Evolutionary conservation across 1,284 basidiomycete species (phyloP).

Genomic region (Salmacisia buchloeana): DNA sequence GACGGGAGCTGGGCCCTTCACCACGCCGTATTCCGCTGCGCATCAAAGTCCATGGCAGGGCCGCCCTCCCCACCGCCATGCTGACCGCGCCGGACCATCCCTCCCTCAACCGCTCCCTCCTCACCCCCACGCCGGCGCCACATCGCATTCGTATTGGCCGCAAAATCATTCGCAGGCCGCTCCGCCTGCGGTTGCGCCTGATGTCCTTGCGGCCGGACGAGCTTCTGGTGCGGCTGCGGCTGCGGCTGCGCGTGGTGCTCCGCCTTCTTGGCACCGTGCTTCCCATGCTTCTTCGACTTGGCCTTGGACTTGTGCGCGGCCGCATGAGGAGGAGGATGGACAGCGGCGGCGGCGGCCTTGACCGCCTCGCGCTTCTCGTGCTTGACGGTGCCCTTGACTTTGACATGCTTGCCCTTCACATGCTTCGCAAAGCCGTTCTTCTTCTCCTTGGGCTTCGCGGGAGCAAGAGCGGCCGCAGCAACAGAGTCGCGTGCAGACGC

Average conservation of each 20-base stretch:
- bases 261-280: too few species aligned
- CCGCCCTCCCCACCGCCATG: neutral
- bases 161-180: slow-evolving; percentile 3
- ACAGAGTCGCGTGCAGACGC: neutral
- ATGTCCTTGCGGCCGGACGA: neutral
- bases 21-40: slow-evolving; percentile 1
- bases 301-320: too few species aligned
- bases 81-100: neutral
- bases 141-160: neutral
- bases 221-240: neutral
- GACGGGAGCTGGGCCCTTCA: too few species aligned
- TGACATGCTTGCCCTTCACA: neutral
- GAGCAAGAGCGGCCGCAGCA: neutral
- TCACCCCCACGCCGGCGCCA: neutral
- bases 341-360: too few species aligned
- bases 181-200: too few species aligned
- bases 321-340: too few species aligned
- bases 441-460: neutral
- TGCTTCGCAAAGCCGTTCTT: neutral
- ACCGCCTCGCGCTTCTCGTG: neutral
- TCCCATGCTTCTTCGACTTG: too few species aligned
- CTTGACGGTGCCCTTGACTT: neutral
- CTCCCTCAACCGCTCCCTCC: neutral
- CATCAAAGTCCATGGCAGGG: neutral
- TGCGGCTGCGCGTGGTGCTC: neutral